Base-by-base conservation (phyloP, 73 alveolate species). In the Effrenium voratum region DNA sequence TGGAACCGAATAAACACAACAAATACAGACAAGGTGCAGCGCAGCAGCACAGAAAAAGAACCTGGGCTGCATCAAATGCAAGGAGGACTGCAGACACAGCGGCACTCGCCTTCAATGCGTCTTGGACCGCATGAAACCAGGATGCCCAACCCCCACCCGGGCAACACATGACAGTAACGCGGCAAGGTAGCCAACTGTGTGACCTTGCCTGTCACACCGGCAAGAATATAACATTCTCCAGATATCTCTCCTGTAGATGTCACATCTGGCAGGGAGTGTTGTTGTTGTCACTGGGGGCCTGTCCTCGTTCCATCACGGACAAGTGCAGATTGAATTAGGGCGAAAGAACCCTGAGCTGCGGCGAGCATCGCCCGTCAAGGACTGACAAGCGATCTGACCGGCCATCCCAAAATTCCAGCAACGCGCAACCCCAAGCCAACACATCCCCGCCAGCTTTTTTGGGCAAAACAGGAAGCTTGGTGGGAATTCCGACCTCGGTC, bases 231-330 rank as follows among this genome's bases (percentile, higher is more conserved):
- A 87, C 97, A 90, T 40, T 90, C 88, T 38, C 43, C 43, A 46
- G 88, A 15, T 52, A 90, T 76, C 34, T 90, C 97, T 68, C 97
- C 97, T 90, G 73, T 8, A n/a, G 19, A 28, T 34, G 40, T 12
- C 63, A 19, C 8, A 52, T 12, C 40, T n/a, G 44, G 30, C 16
- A 66, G 30, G 34, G 16, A 66, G 40, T 26, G 30, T n/a, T 24
- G 79, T 66, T 30, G 16, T 26, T 28, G 41, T 66, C 30, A 26
- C 26, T 63, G 22, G n/a, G 8, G 40, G 6, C n/a, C 47, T 26
- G 70, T 82, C 92, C 92, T 82, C 60, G 92, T 82, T 82, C 92
- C 92, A 82, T 82, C 92, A 49, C n/a, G n/a, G n/a, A n/a, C n/a
- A n/a, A n/a, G n/a, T n/a, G n/a, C n/a, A n/a, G n/a, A n/a, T n/a